A percentile compares a stretch with the other conserved stretches of the same genome.
These are phyloP conservation scores for Citrus mangshanensis DNA, from an alignment of 345 rosid genomes.

Conservation along the genomic window DNA sequence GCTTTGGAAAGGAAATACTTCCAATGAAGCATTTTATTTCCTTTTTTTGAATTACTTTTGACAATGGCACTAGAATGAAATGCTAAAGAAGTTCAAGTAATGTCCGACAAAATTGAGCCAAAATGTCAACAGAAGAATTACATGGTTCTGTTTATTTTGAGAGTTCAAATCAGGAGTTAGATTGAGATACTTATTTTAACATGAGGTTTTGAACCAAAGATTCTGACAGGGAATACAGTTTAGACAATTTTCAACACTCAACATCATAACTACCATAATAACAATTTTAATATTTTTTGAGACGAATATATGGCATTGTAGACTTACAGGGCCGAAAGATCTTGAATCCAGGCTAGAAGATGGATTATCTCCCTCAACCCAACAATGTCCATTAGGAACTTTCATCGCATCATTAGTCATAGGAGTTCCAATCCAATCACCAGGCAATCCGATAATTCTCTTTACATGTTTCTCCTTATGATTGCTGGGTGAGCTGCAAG, in stretches of 20 bases:
- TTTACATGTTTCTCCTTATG: conserved; percentile 67
- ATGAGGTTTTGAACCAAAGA: neutral
- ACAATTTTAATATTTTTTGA: neutral
- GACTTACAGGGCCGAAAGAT: conserved; percentile 83
- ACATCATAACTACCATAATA: neutral
- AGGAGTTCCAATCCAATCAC: conserved; percentile 71
- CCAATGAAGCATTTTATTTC: neutral
- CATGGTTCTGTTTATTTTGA: neutral
- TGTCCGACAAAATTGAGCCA: no score
- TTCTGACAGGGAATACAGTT: no score
- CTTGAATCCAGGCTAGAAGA: conserved; percentile 69
- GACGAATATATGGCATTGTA: neutral
- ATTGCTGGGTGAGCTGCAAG: conserved; percentile 68
- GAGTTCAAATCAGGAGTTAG: neutral
- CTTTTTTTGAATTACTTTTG: neutral
- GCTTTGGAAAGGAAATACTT: neutral
- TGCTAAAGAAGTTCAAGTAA: neutral
- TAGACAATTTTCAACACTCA: neutral
- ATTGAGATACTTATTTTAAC: neutral
- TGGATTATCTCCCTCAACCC: conserved; percentile 92
- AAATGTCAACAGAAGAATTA: neutral
- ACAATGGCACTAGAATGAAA: neutral
- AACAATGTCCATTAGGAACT: conserved; percentile 84
- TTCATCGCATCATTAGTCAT: conserved; percentile 48
- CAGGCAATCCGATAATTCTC: conserved; percentile 89